Percentiles rank a stretch among this genome's conserved stretches.
Evolutionary conservation across 495 filamentous ascomycete genomes (phyloP).

Genomic region (Penicillium argentinense): DNA sequence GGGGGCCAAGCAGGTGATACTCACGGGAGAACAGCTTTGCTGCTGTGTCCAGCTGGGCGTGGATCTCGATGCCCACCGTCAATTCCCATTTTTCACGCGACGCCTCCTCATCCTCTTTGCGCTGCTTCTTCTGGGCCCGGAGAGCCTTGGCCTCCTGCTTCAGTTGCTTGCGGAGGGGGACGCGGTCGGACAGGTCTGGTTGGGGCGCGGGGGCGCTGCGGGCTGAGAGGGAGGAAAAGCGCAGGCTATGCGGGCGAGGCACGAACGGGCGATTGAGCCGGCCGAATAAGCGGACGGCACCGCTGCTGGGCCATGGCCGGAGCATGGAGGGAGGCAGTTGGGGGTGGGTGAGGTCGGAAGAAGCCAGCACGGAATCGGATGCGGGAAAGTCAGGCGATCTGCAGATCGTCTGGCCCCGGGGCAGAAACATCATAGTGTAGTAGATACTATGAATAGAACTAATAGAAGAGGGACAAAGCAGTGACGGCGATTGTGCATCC

Average conservation of each 20-base stretch:
- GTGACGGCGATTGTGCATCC: no score
- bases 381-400: no score
- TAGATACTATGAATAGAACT: no score
- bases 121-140: slow-evolving; percentile 36
- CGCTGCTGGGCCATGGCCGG: slow-evolving; percentile 33
- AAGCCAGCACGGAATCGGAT: not conserved
- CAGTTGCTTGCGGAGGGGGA: slow-evolving; percentile 70
- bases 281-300: slow-evolving; percentile 29
- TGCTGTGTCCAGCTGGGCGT: slow-evolving; percentile 88
- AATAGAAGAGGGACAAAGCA: no score
- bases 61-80: slow-evolving; percentile 94
- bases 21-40: slow-evolving; percentile 78
- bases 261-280: slow-evolving; percentile 15
- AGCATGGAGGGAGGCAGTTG: slow-evolving; percentile 31
- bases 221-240: slow-evolving; percentile 12
- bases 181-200: slow-evolving; percentile 20
- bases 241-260: not conserved
- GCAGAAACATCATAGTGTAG: no score
- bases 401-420: no score
- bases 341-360: slow-evolving; percentile 3
- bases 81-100: slow-evolving; percentile 69
- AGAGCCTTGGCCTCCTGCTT: slow-evolving; percentile 67
- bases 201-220: slow-evolving; percentile 16
- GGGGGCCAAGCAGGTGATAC: slow-evolving; percentile 9
- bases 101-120: slow-evolving; percentile 38